phyloP scores from a whole-genome alignment of 2,329 filamentous ascomycete genomes.

The Cladosporium colombiae region DNA sequence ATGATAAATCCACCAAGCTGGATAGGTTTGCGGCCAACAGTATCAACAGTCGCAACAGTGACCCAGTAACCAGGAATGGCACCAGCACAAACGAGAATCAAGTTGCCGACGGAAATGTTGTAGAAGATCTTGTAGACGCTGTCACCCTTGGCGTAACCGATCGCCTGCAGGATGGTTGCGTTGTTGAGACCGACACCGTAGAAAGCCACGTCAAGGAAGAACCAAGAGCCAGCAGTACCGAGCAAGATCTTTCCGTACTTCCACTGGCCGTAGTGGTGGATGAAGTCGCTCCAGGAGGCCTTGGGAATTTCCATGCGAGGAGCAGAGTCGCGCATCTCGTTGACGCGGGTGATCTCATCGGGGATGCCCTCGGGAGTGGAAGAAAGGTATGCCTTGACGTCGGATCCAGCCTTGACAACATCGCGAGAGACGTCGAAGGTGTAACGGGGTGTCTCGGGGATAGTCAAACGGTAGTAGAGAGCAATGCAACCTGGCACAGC shows the following conservation, averaged over 20 bases:
- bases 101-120: conserved; percentile 75
- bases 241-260: conserved; percentile 72
- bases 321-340: conserved; percentile 56
- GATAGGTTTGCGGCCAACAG: conserved; percentile 74
- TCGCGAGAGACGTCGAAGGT: conserved; percentile 80
- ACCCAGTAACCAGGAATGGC: conserved; percentile 83
- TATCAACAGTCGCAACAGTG: conserved; percentile 73
- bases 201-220: conserved; percentile 68
- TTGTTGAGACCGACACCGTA: conserved; percentile 71
- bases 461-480: conserved; percentile 82
- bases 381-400: conserved; percentile 72
- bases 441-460: conserved; percentile 85
- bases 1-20: conserved; percentile 60
- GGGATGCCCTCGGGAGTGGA: conserved; percentile 64
- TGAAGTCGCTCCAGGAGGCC: conserved; percentile 72
- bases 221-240: conserved; percentile 84
- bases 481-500: conserved; percentile 78
- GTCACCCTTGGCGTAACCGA: conserved; percentile 69
- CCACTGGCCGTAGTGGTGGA: conserved; percentile 67
- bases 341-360: conserved; percentile 67
- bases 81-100: conserved; percentile 76
- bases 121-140: conserved; percentile 69
- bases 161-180: conserved; percentile 67
- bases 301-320: conserved; percentile 64
- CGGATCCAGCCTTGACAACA: conserved; percentile 70